phyloP scores from a whole-genome alignment of 2,329 filamentous ascomycete genomes.

The Pseudocercospora cruenta region DNA sequence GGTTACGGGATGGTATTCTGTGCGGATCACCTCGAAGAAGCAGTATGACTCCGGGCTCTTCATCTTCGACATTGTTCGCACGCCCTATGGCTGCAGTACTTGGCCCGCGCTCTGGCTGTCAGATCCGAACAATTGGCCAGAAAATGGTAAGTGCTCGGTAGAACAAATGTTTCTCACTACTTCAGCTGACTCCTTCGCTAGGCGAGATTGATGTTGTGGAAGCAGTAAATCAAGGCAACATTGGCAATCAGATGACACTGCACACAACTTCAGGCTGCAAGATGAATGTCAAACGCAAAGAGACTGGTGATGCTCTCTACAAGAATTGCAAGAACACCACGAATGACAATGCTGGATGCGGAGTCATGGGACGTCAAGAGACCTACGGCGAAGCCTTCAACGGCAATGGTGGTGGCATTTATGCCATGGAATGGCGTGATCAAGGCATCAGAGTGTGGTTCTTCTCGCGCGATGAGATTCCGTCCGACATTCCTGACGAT shows the following conservation, averaged over 20 bases:
- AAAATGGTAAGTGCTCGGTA: conserved; percentile 24
- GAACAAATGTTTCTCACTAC: neutral
- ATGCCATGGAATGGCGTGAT: conserved; percentile 39
- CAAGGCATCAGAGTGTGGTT: conserved; percentile 40
- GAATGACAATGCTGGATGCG: conserved; percentile 38
- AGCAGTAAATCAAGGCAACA: conserved; percentile 37
- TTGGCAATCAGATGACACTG: conserved; percentile 34
- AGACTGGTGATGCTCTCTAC: conserved; percentile 35
- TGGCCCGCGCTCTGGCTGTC: conserved; percentile 46
- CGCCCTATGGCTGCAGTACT: conserved; percentile 42
- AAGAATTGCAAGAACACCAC: conserved; percentile 34
- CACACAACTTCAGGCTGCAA: conserved; percentile 40
- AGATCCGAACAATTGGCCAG: conserved; percentile 49
- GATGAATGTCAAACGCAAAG: conserved; percentile 36
- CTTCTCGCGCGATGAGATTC: conserved; percentile 37
- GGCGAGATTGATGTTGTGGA: conserved; percentile 41
- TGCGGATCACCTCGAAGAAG: conserved; percentile 42
- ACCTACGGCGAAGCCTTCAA: conserved; percentile 39
- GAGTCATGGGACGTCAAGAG: conserved; percentile 30
- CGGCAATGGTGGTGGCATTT: conserved; percentile 38
- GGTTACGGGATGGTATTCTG: conserved; percentile 39
- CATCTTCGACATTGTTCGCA: conserved; percentile 41
- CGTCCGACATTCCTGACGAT: conserved; percentile 44
- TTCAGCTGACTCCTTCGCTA: neutral
- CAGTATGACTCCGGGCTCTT: conserved; percentile 43